phyloP scores from a whole-genome alignment of 768 basidiomycete species.

The Rhizopogon vulgaris region DNA sequence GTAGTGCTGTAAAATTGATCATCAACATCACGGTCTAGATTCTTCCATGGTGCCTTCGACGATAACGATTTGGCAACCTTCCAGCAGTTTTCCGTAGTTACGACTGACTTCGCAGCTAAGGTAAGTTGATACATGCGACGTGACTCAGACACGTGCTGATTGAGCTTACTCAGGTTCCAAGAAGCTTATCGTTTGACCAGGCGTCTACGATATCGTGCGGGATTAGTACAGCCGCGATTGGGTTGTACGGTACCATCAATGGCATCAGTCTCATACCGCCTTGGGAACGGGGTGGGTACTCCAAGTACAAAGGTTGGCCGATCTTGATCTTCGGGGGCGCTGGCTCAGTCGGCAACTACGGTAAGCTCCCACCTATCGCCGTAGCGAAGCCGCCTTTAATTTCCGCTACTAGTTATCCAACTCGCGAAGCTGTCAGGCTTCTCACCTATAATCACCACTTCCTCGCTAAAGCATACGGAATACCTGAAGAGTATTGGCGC shows the following conservation, averaged over 20 bases:
- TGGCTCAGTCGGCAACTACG: slow-evolving; percentile 45
- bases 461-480: slow-evolving; percentile 29
- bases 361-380: slow-evolving; percentile 22
- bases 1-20: slow-evolving; percentile 15
- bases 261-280: slow-evolving; percentile 38
- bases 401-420: slow-evolving; percentile 27
- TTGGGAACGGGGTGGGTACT: slow-evolving; percentile 28
- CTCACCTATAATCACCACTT: slow-evolving; percentile 27
- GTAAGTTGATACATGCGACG: slow-evolving; percentile 14
- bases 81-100: slow-evolving; percentile 39
- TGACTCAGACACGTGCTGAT: background rate
- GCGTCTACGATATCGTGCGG: slow-evolving; percentile 44
- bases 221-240: slow-evolving; percentile 44
- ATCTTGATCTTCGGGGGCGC: slow-evolving; percentile 44
- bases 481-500: slow-evolving; percentile 29
- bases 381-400: slow-evolving; percentile 11
- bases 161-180: slow-evolving; percentile 34
- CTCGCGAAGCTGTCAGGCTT: slow-evolving; percentile 36
- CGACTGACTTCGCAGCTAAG: slow-evolving; percentile 36
- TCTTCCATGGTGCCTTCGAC: slow-evolving; percentile 34
- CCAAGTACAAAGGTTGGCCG: slow-evolving; percentile 37
- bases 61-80: slow-evolving; percentile 32
- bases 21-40: slow-evolving; percentile 21
- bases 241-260: slow-evolving; percentile 36
- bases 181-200: slow-evolving; percentile 40